These are phyloP conservation scores for Ophiostoma populinum DNA, from an alignment of 2,329 filamentous ascomycete species.

Conservation along the genomic window DNA sequence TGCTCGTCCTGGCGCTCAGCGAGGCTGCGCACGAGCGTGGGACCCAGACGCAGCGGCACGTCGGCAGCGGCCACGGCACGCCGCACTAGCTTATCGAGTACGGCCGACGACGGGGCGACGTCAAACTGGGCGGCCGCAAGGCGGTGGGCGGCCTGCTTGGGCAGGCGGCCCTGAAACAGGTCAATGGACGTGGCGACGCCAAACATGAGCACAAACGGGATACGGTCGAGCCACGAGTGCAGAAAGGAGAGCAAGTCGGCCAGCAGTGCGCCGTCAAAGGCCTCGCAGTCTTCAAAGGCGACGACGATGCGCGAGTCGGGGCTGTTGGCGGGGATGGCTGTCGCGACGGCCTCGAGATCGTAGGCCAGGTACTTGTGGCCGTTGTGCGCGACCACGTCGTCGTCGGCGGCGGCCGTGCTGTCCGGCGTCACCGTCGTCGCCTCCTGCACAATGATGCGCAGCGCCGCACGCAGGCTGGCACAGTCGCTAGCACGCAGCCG, in stretches of 20 bases:
- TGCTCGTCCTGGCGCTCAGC: constrained; percentile 61
- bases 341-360: constrained; percentile 54
- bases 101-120: constrained; percentile 53
- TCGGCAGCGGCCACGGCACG: constrained; percentile 41
- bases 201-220: constrained; percentile 62
- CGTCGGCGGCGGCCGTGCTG: no score
- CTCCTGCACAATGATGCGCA: constrained; percentile 55
- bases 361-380: constrained; percentile 57
- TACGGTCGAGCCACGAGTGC: constrained; percentile 53
- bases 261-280: constrained; percentile 56
- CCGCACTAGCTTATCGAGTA: constrained; percentile 56
- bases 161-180: constrained; percentile 56
- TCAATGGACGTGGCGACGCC: constrained; percentile 71
- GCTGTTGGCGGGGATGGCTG: constrained; percentile 30
- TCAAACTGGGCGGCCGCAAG: constrained; percentile 60
- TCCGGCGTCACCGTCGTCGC: constrained; percentile 21
- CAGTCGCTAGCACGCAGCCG: constrained; percentile 52
- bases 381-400: constrained; percentile 30
- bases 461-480: constrained; percentile 52
- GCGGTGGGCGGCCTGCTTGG: constrained; percentile 48
- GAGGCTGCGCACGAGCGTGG: constrained; percentile 42
- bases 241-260: constrained; percentile 54
- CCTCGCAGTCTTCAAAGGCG: constrained; percentile 67
- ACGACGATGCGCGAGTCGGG: constrained; percentile 43
- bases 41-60: constrained; percentile 43